Conservation (phyloP, 176 grass and related monocot species). For the Dendrocalamus sinicus region DNA sequence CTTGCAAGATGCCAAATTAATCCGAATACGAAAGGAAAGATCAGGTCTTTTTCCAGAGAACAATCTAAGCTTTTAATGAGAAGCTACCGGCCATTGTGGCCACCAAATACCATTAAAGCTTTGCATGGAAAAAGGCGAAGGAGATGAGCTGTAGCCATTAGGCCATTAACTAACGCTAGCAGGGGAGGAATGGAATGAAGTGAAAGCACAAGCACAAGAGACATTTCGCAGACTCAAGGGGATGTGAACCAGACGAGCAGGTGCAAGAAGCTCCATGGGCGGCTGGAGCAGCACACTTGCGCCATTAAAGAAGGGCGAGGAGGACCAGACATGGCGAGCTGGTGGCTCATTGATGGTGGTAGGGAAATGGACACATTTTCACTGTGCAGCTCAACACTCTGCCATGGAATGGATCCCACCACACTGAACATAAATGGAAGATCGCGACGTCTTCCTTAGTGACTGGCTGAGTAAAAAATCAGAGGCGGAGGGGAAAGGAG, state of each 20-base stretch:
- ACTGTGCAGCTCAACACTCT: slow-evolving; percentile 34
- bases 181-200: slow-evolving; percentile 26
- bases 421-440: slow-evolving; percentile 45
- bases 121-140: slow-evolving; percentile 28
- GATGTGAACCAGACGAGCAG: not conserved
- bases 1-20: slow-evolving; percentile 36
- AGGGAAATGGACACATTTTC: slow-evolving; percentile 43
- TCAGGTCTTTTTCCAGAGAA: slow-evolving; percentile 38
- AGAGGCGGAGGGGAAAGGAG: not conserved
- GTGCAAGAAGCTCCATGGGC: not conserved
- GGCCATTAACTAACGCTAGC: slow-evolving; percentile 47
- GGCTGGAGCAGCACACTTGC: slow-evolving; percentile 11
- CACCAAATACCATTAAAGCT: slow-evolving; percentile 47
- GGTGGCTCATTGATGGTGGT: slow-evolving; percentile 42
- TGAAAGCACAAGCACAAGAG: slow-evolving; percentile 6
- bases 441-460: not conserved
- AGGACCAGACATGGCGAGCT: slow-evolving; percentile 32
- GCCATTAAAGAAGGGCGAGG: slow-evolving; percentile 40
- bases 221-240: not conserved
- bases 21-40: not conserved
- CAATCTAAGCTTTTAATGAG: slow-evolving; percentile 38
- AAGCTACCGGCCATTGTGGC: slow-evolving; percentile 18
- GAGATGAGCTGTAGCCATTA: slow-evolving; percentile 49
- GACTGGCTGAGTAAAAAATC: not conserved
- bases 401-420: slow-evolving; percentile 43